Evolutionary conservation across 2,329 filamentous ascomycete genomes (phyloP).

Genomic region (Cladophialophora immunda): DNA sequence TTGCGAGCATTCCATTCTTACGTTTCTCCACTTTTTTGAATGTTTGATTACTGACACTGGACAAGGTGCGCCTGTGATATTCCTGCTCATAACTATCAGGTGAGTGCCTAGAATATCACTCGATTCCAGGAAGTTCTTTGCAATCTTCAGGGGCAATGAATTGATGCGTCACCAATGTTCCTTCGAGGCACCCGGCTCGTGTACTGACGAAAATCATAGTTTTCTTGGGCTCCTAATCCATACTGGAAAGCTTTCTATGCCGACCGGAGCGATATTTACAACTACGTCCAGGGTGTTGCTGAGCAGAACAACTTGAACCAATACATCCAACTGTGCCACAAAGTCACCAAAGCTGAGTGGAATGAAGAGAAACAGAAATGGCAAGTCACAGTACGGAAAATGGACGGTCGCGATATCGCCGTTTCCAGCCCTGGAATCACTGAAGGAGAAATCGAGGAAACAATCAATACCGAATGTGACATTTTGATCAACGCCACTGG

Average conservation of each 20-base stretch:
- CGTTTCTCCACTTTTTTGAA: too few species aligned
- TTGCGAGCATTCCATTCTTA: too few species aligned
- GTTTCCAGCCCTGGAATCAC: too few species aligned
- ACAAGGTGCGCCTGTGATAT: constrained; percentile 2
- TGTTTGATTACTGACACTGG: too few species aligned
- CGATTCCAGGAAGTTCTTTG: too few species aligned
- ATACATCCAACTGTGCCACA: constrained; percentile 17
- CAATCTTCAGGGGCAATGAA: too few species aligned
- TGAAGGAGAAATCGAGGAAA: too few species aligned
- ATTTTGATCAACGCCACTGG: constrained; percentile 47
- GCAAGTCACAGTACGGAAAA: constrained; percentile 18
- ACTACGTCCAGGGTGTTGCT: constrained; percentile 33
- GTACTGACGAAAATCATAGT: too few species aligned
- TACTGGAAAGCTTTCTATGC: constrained; percentile 32
- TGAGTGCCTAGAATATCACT: too few species aligned
- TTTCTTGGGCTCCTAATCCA: constrained; percentile 24
- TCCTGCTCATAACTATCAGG: not conserved
- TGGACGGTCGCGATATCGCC: not conserved
- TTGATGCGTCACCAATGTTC: too few species aligned
- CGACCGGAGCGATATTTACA: constrained; percentile 28
- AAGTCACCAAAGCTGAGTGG: constrained; percentile 29
- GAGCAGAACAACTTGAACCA: not conserved
- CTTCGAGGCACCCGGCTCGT: not conserved
- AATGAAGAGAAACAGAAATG: constrained; percentile 21
- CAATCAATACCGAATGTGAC: constrained; percentile 52